Evolutionary conservation across 495 filamentous ascomycete genomes (phyloP).

Genomic region (Echria macrotheca): DNA sequence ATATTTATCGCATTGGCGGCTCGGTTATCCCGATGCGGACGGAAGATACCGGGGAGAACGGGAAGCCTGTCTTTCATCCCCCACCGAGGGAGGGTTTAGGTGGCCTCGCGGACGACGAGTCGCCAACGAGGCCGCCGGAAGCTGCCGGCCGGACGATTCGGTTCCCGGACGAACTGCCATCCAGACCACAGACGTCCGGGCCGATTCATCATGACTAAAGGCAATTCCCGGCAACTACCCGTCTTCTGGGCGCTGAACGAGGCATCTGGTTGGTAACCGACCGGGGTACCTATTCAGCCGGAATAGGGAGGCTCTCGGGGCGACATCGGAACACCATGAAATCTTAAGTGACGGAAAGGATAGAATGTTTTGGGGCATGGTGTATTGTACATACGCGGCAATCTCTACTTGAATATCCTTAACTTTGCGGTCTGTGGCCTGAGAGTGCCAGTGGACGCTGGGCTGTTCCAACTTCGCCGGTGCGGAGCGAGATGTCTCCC

Average conservation of each 20-base stretch:
- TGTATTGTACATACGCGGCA: too few species aligned
- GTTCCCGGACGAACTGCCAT: slow-evolving; percentile 37
- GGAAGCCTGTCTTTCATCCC: too few species aligned
- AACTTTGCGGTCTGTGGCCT: too few species aligned
- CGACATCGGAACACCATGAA: background rate
- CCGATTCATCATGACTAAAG: background rate
- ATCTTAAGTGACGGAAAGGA: too few species aligned
- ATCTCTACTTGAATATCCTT: too few species aligned
- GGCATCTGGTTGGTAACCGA: background rate
- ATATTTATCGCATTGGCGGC: slow-evolving; percentile 47
- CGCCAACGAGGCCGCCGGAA: background rate
- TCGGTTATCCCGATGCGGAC: slow-evolving; percentile 18
- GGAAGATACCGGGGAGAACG: slow-evolving; percentile 6
- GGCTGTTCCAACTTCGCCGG: too few species aligned
- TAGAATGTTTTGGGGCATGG: too few species aligned
- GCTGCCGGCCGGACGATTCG: slow-evolving; percentile 31
- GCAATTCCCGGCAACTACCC: background rate
- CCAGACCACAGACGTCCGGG: background rate
- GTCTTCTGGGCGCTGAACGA: background rate
- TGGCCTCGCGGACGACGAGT: too few species aligned
- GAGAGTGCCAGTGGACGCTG: too few species aligned
- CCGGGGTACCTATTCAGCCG: slow-evolving; percentile 8
- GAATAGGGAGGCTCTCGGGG: background rate
- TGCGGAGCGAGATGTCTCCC: too few species aligned
- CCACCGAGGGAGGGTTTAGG: too few species aligned